A percentile compares a stretch with the other conserved stretches of the same genome.
Conservation (phyloP, 75 land plant species). For the Cryptomeria japonica region DNA sequence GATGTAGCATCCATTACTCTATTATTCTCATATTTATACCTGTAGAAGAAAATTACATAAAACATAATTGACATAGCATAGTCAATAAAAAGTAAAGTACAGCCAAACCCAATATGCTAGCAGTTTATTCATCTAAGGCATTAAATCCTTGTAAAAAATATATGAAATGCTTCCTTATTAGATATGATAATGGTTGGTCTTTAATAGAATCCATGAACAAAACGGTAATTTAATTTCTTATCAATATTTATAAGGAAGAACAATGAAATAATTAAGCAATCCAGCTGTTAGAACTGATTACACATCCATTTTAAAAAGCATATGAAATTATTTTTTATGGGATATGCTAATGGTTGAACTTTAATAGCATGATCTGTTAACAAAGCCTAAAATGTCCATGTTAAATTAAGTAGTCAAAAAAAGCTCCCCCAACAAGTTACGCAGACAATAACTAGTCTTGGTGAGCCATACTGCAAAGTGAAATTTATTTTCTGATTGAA, state of each 20-base stretch:
- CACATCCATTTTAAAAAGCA: neutral
- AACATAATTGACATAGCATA: neutral
- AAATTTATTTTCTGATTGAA: neutral
- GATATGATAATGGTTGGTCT: neutral
- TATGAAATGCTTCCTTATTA: neutral
- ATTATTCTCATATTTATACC: conserved; percentile 95
- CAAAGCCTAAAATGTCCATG: neutral
- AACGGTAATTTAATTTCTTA: neutral
- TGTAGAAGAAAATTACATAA: conserved; percentile 18
- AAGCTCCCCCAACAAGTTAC: neutral
- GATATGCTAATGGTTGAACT: neutral
- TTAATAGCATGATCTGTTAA: neutral
- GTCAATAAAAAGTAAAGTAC: neutral
- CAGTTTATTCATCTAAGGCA: neutral
- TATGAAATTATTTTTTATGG: neutral
- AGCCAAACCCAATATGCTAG: neutral
- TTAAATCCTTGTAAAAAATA: neutral
- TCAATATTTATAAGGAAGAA: neutral
- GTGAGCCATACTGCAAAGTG: neutral
- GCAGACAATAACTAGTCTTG: neutral
- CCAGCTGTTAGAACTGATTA: neutral
- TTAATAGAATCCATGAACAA: neutral
- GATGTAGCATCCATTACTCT: conserved; percentile 77
- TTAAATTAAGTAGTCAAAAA: neutral
- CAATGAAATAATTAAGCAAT: neutral